phyloP scores from a whole-genome alignment of 2,329 filamentous ascomycete genomes.

The Phyllosticta citrichinensis region DNA sequence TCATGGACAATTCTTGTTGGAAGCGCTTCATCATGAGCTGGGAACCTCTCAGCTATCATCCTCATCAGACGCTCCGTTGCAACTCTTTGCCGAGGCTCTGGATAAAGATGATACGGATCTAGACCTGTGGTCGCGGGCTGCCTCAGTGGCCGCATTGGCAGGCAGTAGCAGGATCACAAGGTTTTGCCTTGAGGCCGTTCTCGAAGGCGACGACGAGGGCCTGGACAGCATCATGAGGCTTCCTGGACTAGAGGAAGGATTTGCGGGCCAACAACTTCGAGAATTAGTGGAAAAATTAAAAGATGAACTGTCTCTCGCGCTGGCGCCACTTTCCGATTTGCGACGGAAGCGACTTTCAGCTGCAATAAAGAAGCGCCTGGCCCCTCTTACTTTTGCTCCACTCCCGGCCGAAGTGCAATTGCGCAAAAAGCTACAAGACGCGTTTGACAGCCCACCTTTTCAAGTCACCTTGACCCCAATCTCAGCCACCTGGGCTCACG shows the following conservation, averaged over 20 bases:
- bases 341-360: conserved; percentile 42
- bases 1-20: conserved; percentile 82
- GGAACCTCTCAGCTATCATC: conserved; percentile 26
- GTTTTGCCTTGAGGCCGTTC: conserved; percentile 53
- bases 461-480: conserved; percentile 24
- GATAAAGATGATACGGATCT: conserved; percentile 56
- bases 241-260: conserved; percentile 48
- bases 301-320: conserved; percentile 45
- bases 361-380: conserved; percentile 43
- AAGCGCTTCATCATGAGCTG: conserved; percentile 50
- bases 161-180: conserved; percentile 49
- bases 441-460: conserved; percentile 21
- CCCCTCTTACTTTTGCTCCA: conserved; percentile 39
- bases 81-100: conserved; percentile 50
- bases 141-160: conserved; percentile 47
- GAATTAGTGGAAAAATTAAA: conserved; percentile 40
- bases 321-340: conserved; percentile 40
- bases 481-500: conserved; percentile 37
- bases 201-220: conserved; percentile 51
- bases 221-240: conserved; percentile 44
- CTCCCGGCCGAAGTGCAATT: conserved; percentile 24
- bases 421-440: not conserved
- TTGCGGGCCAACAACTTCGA: conserved; percentile 42
- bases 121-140: conserved; percentile 53
- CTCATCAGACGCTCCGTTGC: conserved; percentile 28